Percentiles rank a stretch among this genome's conserved stretches.
phyloP scores from a whole-genome alignment of 2,329 filamentous ascomycete species.

The Fusarium pseudonygamai region DNA sequence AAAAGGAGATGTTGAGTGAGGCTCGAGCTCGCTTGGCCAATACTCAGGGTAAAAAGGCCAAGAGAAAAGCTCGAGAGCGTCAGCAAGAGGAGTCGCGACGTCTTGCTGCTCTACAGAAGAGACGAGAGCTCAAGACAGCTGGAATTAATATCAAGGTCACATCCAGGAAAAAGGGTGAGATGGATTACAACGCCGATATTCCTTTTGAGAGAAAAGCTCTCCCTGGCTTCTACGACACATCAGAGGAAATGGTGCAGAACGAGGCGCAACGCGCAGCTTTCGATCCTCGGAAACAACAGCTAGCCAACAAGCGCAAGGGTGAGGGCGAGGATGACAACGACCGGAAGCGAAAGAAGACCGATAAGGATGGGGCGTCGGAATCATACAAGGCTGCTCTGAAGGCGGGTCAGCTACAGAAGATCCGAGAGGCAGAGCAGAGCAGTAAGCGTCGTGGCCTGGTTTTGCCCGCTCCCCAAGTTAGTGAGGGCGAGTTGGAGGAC shows the following conservation, averaged over 20 bases:
- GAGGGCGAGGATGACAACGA: conserved; percentile 85
- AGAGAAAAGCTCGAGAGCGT: conserved; percentile 93
- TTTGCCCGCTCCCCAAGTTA: conserved; percentile 88
- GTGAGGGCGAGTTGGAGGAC: conserved; percentile 91
- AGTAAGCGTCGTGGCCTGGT: conserved; percentile 89
- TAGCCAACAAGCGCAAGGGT: conserved; percentile 91
- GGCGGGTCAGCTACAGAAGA: conserved; percentile 92
- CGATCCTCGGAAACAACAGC: conserved; percentile 91
- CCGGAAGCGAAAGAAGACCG: conserved; percentile 88
- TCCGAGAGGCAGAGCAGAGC: conserved; percentile 95
- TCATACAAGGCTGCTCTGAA: conserved; percentile 89
- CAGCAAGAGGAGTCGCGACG: conserved; percentile 95
- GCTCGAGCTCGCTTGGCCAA: conserved; percentile 95
- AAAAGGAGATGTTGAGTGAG: conserved; percentile 99
- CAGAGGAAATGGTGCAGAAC: conserved; percentile 81
- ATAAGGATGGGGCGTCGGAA: conserved; percentile 81
- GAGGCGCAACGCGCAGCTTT: conserved; percentile 86
- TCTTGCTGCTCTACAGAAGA: conserved; percentile 90
- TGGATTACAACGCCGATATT: conserved; percentile 99
- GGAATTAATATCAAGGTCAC: conserved; percentile 98
- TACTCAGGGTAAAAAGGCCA: conserved; percentile 98
- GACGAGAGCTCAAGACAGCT: conserved; percentile 94
- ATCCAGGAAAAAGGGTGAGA: conserved; percentile 91
- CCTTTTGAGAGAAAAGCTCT: conserved; percentile 94
- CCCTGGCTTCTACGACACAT: conserved; percentile 91